Conservation (phyloP, 2,329 filamentous ascomycete genomes). For the Xylaria sp. region DNA sequence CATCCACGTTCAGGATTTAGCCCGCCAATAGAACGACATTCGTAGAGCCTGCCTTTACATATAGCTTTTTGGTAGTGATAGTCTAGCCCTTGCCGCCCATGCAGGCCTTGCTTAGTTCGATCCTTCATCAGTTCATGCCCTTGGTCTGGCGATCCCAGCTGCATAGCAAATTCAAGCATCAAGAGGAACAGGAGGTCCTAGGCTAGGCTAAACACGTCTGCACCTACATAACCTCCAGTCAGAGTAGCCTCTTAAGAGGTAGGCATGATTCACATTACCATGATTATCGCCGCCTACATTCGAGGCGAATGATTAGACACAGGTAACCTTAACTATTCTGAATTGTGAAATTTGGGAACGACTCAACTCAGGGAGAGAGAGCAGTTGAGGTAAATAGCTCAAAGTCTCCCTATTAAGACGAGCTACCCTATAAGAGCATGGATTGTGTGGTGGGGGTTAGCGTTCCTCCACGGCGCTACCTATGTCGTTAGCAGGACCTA, state of each 20-base stretch:
- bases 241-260: too few species aligned
- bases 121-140: constrained; percentile 4
- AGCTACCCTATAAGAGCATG: constrained; percentile 11
- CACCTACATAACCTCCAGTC: neutral
- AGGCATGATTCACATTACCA: too few species aligned
- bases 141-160: neutral
- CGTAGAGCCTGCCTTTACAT: neutral
- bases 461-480: neutral
- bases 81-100: neutral
- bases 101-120: neutral
- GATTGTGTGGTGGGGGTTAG: neutral
- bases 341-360: neutral
- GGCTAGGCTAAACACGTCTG: neutral
- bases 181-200: neutral
- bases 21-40: neutral
- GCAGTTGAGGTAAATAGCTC: neutral
- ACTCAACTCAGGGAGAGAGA: neutral
- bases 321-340: too few species aligned
- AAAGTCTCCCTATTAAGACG: constrained; percentile 1
- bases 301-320: too few species aligned
- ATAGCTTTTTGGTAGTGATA: neutral
- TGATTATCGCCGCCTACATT: too few species aligned
- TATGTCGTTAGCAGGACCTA: neutral
- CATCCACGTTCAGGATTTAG: neutral
- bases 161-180: neutral